Conservation (phyloP, 495 filamentous ascomycete species). For the Emericellopsis terricola region DNA sequence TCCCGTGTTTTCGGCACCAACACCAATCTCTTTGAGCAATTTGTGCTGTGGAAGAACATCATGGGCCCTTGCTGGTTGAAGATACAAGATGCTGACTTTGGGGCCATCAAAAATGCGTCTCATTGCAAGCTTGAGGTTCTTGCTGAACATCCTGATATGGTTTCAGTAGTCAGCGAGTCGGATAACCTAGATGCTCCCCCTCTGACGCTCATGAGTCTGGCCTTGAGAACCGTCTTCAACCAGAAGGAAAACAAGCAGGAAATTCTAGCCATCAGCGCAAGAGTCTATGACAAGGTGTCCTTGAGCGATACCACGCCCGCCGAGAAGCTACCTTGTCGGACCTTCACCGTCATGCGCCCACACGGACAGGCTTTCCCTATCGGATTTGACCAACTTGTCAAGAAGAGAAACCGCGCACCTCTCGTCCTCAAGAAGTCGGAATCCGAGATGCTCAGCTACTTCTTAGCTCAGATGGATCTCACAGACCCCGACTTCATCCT, state of each 20-base stretch:
- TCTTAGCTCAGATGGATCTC: conserved; percentile 71
- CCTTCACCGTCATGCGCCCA: conserved; percentile 83
- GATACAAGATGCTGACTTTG: conserved; percentile 70
- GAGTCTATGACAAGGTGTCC: conserved; percentile 81
- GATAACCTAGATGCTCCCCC: conserved; percentile 70
- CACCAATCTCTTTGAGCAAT: conserved; percentile 90
- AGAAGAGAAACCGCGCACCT: conserved; percentile 41
- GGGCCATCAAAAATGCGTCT: conserved; percentile 72
- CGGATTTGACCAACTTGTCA: conserved; percentile 61
- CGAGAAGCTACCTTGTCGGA: conserved; percentile 73
- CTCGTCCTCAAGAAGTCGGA: conserved; percentile 72
- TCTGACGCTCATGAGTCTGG: conserved; percentile 84
- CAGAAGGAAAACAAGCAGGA: conserved; percentile 92
- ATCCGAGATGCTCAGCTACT: conserved; percentile 62
- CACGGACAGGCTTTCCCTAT: conserved; percentile 55
- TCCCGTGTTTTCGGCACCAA: conserved; percentile 90
- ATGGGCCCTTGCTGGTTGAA: conserved; percentile 97
- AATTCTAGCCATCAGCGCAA: conserved; percentile 73
- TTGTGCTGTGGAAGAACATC: conserved; percentile 93
- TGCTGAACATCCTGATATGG: conserved; percentile 53
- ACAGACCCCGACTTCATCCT: conserved; percentile 87
- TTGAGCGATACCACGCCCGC: conserved; percentile 74
- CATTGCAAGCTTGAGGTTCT: conserved; percentile 93
- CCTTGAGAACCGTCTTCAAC: conserved; percentile 75
- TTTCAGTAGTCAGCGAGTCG: conserved; percentile 50